A percentile compares a stretch with the other conserved stretches of the same genome.
Conservation (phyloP, 2,329 filamentous ascomycete species). For the Hymenoscyphus occultus region DNA sequence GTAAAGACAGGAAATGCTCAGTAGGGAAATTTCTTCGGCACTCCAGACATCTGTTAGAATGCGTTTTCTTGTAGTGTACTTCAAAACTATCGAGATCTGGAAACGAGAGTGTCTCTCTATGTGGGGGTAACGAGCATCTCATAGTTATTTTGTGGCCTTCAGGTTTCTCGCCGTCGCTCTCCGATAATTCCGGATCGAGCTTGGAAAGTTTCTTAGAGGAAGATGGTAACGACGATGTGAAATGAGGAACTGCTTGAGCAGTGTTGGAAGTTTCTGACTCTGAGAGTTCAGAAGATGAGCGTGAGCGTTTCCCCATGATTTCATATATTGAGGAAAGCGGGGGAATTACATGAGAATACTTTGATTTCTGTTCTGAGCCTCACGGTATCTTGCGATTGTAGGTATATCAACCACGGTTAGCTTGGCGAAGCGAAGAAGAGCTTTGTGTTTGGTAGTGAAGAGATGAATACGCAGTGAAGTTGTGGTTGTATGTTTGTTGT, state of each 20-base stretch:
- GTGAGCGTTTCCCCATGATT: slow-evolving; percentile 59
- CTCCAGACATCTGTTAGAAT: slow-evolving; percentile 80
- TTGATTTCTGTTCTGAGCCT: background rate
- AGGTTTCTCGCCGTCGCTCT: slow-evolving; percentile 28
- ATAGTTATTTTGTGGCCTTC: slow-evolving; percentile 47
- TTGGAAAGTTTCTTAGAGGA: slow-evolving; percentile 54
- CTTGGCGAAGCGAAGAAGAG: no score
- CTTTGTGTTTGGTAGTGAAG: no score
- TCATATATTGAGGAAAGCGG: slow-evolving; percentile 31
- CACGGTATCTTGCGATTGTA: background rate
- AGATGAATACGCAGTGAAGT: no score
- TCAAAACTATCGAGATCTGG: slow-evolving; percentile 77
- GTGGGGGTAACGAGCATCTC: slow-evolving; percentile 78
- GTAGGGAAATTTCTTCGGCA: slow-evolving; percentile 89
- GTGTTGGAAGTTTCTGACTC: slow-evolving; percentile 31
- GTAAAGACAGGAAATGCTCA: slow-evolving; percentile 72
- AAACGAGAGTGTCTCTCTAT: slow-evolving; percentile 69
- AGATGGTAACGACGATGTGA: slow-evolving; percentile 14
- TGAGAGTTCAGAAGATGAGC: slow-evolving; percentile 47
- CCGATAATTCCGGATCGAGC: slow-evolving; percentile 60
- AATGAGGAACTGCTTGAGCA: slow-evolving; percentile 31
- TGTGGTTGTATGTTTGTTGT: no score
- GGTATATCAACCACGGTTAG: background rate
- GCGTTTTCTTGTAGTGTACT: slow-evolving; percentile 75
- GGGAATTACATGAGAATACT: slow-evolving; percentile 35